These are phyloP conservation scores for Hypoxylon rubiginosum DNA, from an alignment of 2,329 filamentous ascomycete species.

Conservation along the genomic window DNA sequence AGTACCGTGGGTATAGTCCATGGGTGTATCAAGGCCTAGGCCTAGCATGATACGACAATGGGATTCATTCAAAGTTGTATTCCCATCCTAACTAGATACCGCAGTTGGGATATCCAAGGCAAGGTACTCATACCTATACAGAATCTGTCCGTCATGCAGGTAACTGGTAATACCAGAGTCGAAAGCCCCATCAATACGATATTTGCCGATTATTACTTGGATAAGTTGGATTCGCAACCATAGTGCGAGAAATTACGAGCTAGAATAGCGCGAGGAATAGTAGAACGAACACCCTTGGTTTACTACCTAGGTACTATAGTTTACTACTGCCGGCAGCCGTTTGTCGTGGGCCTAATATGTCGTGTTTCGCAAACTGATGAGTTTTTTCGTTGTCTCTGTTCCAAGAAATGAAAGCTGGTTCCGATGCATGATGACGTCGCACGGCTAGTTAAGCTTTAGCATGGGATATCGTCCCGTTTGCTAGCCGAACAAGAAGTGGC, in stretches of 20 bases:
- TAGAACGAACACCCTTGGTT: neutral
- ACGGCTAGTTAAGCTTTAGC: slow-evolving; percentile 12
- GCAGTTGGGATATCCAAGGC: slow-evolving; percentile 7
- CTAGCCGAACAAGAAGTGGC: neutral
- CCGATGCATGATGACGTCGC: slow-evolving; percentile 37
- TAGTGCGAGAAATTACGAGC: slow-evolving; percentile 6
- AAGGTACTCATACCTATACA: slow-evolving; percentile 1
- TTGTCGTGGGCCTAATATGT: slow-evolving; percentile 15
- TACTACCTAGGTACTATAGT: no score
- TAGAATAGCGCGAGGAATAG: neutral
- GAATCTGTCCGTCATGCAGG: slow-evolving; percentile 10
- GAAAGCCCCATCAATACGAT: slow-evolving; percentile 24
- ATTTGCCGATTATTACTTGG: slow-evolving; percentile 29
- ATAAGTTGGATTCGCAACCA: neutral
- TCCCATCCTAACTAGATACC: slow-evolving; percentile 18
- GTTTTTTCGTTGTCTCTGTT: slow-evolving; percentile 11
- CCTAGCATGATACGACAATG: slow-evolving; percentile 18
- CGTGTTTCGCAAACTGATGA: slow-evolving; percentile 7
- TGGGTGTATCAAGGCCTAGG: neutral
- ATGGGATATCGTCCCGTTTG: neutral
- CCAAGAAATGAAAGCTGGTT: slow-evolving; percentile 20
- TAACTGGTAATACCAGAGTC: slow-evolving; percentile 4
- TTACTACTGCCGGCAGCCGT: slow-evolving; percentile 10
- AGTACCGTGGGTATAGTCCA: neutral
- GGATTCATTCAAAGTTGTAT: slow-evolving; percentile 35